Base-by-base conservation (phyloP, 2,329 filamentous ascomycete species). In the Arthrobotrys entomopaga region DNA sequence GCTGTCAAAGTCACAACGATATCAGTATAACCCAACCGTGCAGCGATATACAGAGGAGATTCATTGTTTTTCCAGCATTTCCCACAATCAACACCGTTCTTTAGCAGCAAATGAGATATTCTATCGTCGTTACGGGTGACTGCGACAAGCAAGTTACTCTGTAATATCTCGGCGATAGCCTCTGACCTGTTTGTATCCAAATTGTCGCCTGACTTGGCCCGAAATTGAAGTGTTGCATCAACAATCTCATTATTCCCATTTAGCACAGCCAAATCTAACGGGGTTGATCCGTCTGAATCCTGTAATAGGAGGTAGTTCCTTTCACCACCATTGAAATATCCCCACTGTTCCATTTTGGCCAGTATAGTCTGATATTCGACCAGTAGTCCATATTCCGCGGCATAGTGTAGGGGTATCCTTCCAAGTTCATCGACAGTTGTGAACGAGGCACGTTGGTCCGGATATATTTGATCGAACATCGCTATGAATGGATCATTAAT, bases 31-130 rank as follows among this genome's bases (percentile, higher is more conserved):
- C 93, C 93, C 79, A 94, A 95, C 49, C 93, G 89, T 65, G 94
- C 93, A 57, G 95, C 94, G 78, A 97, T 86, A 80, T 99, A 95
- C 43, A 99, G 83, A 2, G 93, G 93, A 10, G 93, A 95, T 82
- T 98, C 95, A n/a, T 93, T 93, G 59, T 90, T 89, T 76, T 91
- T 89, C 80, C 97, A 93, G 79, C 92, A 92, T 84, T 93, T 96
- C 80, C 98, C 97, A 79, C 97, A 89, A 79, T 97, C 90, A 6
- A 97, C 91, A 15, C 49, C 22, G 20, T 52, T 19, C 49, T 52
- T 46, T 19, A 46, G 42, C 13, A 46, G n/a, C 42, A 46, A 46
- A 5, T 10, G 42, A 46, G n/a, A 7, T 13, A 46, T 46, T 13
- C n/a, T 46, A 13, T 10, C 6, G 13, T 46, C 16, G 13, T 46